Conservation (phyloP, 352 stramenopile genomes). For the Phytophthora multivora region DNA sequence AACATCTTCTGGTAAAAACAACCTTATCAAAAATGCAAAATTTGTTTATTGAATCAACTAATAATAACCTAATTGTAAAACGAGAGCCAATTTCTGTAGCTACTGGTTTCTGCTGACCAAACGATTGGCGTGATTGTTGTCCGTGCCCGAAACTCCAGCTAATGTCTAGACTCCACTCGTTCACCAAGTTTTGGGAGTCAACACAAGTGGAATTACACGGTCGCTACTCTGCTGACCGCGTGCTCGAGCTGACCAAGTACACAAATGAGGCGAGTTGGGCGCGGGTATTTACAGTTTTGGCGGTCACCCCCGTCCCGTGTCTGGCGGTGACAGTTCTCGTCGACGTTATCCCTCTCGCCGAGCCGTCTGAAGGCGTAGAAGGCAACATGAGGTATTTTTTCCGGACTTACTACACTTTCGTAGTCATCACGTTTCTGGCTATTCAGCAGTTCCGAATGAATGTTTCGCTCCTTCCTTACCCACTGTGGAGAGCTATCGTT, state of each 20-base stretch:
- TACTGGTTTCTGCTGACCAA: too few species aligned
- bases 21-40: too few species aligned
- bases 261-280: neutral
- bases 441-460: slow-evolving; percentile 16
- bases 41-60: too few species aligned
- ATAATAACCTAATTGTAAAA: too few species aligned
- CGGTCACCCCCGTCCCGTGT: slow-evolving; percentile 15
- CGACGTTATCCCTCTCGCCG: slow-evolving; percentile 11
- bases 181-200: neutral
- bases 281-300: slow-evolving; percentile 6
- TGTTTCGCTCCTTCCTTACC: slow-evolving; percentile 13
- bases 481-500: slow-evolving; percentile 4
- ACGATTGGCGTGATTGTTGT: too few species aligned
- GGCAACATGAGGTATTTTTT: slow-evolving; percentile 18
- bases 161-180: too few species aligned
- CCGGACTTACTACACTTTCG: slow-evolving; percentile 20
- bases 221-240: slow-evolving; percentile 1
- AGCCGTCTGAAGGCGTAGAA: slow-evolving; percentile 11
- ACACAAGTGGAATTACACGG: slow-evolving; percentile 7
- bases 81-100: too few species aligned
- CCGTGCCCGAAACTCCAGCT: too few species aligned
- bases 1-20: too few species aligned
- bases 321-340: slow-evolving; percentile 9
- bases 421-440: slow-evolving; percentile 21
- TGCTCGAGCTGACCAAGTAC: slow-evolving; percentile 4